phyloP scores from a whole-genome alignment of 768 basidiomycete genomes.

The Mycena capillaripes region DNA sequence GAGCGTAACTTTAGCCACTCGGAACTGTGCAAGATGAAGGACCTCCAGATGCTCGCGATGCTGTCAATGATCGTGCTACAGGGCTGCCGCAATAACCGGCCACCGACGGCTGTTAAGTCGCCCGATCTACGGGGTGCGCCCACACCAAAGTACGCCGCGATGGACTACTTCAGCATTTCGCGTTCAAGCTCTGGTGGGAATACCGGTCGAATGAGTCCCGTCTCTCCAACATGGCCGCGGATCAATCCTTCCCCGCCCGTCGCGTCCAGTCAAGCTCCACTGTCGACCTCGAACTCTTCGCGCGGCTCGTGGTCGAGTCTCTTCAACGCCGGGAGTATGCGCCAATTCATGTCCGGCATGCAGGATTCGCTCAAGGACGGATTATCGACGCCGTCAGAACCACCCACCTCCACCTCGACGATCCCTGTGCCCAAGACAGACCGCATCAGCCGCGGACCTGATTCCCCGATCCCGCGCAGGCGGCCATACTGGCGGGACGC shows the following conservation, averaged over 20 bases:
- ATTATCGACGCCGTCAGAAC: constrained; percentile 56
- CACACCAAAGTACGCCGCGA: constrained; percentile 43
- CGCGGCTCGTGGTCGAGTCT: constrained; percentile 87
- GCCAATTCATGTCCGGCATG: constrained; percentile 77
- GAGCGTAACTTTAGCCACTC: constrained; percentile 49
- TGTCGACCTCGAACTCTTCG: constrained; percentile 72
- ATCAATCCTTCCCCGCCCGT: constrained; percentile 54
- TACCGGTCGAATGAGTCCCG: constrained; percentile 52
- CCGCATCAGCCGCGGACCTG: constrained; percentile 40
- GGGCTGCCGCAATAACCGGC: constrained; percentile 40
- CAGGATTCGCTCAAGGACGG: constrained; percentile 65
- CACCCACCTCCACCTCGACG: constrained; percentile 33
- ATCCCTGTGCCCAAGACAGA: constrained; percentile 44
- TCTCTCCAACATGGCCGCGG: constrained; percentile 69
- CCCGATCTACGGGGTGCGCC: constrained; percentile 22
- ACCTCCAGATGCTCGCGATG: constrained; percentile 89
- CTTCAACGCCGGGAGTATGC: constrained; percentile 75
- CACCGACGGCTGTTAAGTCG: constrained; percentile 23
- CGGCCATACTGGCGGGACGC: constrained; percentile 44
- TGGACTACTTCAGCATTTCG: constrained; percentile 74
- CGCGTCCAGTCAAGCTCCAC: constrained; percentile 47
- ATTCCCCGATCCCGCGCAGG: constrained; percentile 44
- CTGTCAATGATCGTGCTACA: constrained; percentile 77
- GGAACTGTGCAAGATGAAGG: constrained; percentile 63
- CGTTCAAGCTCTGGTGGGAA: constrained; percentile 45